Evolutionary conservation across 306 rosid genomes (phyloP), one percentile per base, ranked within the genome.

Genomic region (Casuarina glauca): DNA sequence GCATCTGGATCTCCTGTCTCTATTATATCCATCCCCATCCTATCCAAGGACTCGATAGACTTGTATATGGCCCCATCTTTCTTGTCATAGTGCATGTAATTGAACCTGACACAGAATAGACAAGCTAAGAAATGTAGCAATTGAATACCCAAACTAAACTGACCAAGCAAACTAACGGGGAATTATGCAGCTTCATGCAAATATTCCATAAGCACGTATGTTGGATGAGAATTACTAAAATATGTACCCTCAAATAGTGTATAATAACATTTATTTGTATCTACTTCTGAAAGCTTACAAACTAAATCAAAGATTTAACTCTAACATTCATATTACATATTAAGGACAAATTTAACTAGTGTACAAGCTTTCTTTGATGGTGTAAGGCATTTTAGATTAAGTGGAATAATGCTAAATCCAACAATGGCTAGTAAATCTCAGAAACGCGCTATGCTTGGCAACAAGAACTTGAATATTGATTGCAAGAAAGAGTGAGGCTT

Each of bases 21-120:
- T 68, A 96, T 96, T 78, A 90, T 89, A 71, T 89, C 98, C 97
- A 96, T 96, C 75, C 99, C 98, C 98, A 93, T 96, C 85, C 54
- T 86, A 81, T 96, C 99, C 84, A 96, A 77, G 55, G 93, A 98
- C 86, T 96, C 99, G 70, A 96, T 96, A 53, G 97, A 96, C 80
- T 89, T 91, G 90, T 96, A 73, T 81, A 96, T 91, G 49, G 99
- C 83, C 44, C 99, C 97, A 6, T 93, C 97, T 76, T 88, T 87
- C 90, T 96, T 93, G 85, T 96, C 94, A 81, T 93, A 86, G 84
- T 88, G 89, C 75, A 19, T 79, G 84, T 83, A 93, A 78, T 83
- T 90, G 82, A 96, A 96, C 82, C 99, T 96, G 91, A 73, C 61
- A 76, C 69, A 69, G 71, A 81, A 39, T 38, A 46, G 42, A 64